These are phyloP conservation scores for Arabidopsis arenosa DNA, from an alignment of 345 rosid species.

Conservation along the genomic window DNA sequence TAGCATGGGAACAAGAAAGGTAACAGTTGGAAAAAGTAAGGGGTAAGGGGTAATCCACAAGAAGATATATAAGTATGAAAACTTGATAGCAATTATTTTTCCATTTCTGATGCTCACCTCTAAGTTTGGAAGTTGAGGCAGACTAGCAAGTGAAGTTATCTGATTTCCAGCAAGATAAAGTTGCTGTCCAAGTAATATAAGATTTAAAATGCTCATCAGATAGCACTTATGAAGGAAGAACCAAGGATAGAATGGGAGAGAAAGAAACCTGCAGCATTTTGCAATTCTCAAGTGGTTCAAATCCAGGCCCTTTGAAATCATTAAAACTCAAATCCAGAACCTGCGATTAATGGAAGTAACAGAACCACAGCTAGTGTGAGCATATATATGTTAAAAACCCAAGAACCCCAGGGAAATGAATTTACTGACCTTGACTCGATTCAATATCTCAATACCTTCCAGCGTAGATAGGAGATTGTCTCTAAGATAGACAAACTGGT, in stretches of 20 bases:
- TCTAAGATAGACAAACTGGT: slow-evolving; percentile 96
- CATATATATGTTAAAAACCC: slow-evolving; percentile 4
- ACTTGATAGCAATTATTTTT: slow-evolving; percentile 26
- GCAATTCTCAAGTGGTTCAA: slow-evolving; percentile 96
- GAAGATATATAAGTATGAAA: slow-evolving; percentile 4
- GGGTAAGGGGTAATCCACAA: slow-evolving; percentile 14
- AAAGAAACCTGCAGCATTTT: slow-evolving; percentile 82
- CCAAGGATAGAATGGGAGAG: slow-evolving; percentile 24
- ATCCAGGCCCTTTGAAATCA: slow-evolving; percentile 99
- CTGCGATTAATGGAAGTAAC: slow-evolving; percentile 48
- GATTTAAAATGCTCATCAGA: slow-evolving; percentile 38
- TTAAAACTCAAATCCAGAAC: slow-evolving; percentile 98
- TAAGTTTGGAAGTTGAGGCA: slow-evolving; percentile 94
- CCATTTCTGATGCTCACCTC: slow-evolving; percentile 63
- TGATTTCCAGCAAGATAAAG: slow-evolving; percentile 98
- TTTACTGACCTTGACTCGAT: slow-evolving; percentile 85
- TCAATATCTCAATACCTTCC: slow-evolving; percentile 94
- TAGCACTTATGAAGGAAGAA: slow-evolving; percentile 8
- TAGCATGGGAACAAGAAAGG: slow-evolving; percentile 42
- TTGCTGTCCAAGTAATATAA: slow-evolving; percentile 67
- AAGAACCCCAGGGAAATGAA: slow-evolving; percentile 9
- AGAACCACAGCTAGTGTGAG: slow-evolving; percentile 19
- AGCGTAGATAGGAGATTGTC: slow-evolving; percentile 86
- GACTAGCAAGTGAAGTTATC: slow-evolving; percentile 88
- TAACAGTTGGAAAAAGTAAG: background rate